Conservation (phyloP, 2,329 filamentous ascomycete genomes). For the Xylaria sp. region DNA sequence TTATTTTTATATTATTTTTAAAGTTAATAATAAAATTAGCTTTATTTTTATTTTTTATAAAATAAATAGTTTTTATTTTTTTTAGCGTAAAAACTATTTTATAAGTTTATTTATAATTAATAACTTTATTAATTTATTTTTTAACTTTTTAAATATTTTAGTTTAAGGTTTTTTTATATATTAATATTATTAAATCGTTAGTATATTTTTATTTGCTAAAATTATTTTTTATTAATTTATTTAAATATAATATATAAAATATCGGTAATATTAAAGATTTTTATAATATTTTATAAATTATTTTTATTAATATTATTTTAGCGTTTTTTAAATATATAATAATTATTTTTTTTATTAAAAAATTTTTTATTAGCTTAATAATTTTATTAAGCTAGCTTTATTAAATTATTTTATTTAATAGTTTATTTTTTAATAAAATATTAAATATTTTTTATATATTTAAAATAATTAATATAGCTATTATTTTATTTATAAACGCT, state of each 20-base stretch:
- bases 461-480: constrained; percentile 18
- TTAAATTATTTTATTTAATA: constrained; percentile 22
- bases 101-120: constrained; percentile 17
- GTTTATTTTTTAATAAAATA: constrained; percentile 16
- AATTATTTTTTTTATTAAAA: constrained; percentile 24
- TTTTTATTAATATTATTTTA: neutral
- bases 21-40: too few species aligned
- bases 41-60: too few species aligned
- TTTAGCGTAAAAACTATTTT: constrained; percentile 11
- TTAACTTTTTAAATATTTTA: constrained; percentile 9
- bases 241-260: too few species aligned
- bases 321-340: constrained; percentile 9
- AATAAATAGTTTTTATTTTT: too few species aligned
- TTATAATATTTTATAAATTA: too few species aligned
- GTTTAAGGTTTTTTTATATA: constrained; percentile 23
- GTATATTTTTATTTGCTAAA: constrained; percentile 9
- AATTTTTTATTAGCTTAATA: constrained; percentile 24
- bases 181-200: constrained; percentile 14
- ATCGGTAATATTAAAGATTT: too few species aligned
- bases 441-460: constrained; percentile 26
- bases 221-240: too few species aligned
- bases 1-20: too few species aligned
- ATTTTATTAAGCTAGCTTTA: constrained; percentile 1
- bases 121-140: constrained; percentile 14
- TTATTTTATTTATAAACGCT: constrained; percentile 11